phyloP scores from a whole-genome alignment of 768 basidiomycete species.

The Tricholoma furcatifolium region DNA sequence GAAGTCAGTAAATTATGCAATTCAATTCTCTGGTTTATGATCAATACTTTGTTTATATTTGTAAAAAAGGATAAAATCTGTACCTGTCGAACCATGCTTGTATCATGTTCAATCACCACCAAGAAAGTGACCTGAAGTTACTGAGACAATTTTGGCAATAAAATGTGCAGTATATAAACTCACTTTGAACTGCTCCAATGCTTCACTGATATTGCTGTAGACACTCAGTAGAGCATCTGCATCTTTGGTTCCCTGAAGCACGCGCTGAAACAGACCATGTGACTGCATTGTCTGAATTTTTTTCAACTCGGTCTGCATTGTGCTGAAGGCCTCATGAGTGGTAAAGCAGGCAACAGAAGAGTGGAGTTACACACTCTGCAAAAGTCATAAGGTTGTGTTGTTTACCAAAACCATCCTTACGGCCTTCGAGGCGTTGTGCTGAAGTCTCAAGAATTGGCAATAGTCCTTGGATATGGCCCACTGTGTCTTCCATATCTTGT shows the following conservation, averaged over 20 bases:
- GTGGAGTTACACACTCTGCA: neutral
- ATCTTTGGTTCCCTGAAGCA: neutral
- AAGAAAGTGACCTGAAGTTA: neutral
- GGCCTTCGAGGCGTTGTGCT: neutral
- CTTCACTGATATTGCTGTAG: neutral
- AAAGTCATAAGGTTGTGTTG: neutral
- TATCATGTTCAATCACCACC: neutral
- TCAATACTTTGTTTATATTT: neutral
- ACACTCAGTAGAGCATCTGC: neutral
- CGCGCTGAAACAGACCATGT: too few relatives aligned
- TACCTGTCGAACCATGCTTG: neutral
- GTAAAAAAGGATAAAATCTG: neutral
- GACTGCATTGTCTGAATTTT: neutral
- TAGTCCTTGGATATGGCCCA: neutral
- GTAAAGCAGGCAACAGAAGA: neutral
- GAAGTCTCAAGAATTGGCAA: neutral
- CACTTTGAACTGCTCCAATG: neutral
- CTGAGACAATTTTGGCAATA: neutral
- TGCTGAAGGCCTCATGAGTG: neutral
- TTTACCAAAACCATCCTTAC: neutral
- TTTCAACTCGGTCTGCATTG: neutral
- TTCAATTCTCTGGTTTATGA: neutral
- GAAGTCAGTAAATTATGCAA: neutral
- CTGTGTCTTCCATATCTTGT: neutral
- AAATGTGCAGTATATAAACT: neutral